phyloP scores from a whole-genome alignment of 768 basidiomycete species.

The Macrolepiota fuliginosa region DNA sequence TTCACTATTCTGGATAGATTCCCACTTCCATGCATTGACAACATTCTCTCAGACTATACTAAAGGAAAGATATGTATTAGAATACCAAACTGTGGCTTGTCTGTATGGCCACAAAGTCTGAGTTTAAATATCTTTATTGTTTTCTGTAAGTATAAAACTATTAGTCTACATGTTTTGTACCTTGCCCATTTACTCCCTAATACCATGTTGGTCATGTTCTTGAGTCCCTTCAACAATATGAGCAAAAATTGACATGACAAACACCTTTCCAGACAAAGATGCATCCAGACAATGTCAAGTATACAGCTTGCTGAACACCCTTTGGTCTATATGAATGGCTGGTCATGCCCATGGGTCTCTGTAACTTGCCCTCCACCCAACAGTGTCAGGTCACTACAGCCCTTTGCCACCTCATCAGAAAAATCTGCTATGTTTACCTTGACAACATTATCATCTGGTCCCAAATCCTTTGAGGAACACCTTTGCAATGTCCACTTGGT shows the following conservation, averaged over 20 bases:
- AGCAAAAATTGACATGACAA: conserved; percentile 36
- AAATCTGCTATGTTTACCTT: conserved; percentile 34
- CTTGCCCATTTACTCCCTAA: no score
- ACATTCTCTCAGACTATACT: conserved; percentile 28
- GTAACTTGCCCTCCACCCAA: conserved; percentile 30
- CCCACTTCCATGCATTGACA: conserved; percentile 16
- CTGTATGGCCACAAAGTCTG: no score
- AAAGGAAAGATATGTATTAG: conserved; percentile 33
- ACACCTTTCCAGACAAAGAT: conserved; percentile 32
- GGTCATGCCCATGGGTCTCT: conserved; percentile 35
- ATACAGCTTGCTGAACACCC: conserved; percentile 22
- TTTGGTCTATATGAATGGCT: conserved; percentile 33
- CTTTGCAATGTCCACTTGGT: conserved; percentile 20
- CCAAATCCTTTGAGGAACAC: conserved; percentile 30
- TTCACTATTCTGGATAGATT: conserved; percentile 14
- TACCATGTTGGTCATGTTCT: no score
- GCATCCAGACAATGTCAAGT: conserved; percentile 13
- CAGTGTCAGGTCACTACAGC: conserved; percentile 28
- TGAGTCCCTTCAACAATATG: no score
- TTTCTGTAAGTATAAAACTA: no score
- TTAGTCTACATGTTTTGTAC: no score
- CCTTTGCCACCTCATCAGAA: conserved; percentile 30
- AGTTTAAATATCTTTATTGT: no score
- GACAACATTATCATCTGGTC: conserved; percentile 43
- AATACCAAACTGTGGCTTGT: no score